Evolutionary conservation across 768 basidiomycete genomes (phyloP).

Genomic region (Phylloporus sp.): DNA sequence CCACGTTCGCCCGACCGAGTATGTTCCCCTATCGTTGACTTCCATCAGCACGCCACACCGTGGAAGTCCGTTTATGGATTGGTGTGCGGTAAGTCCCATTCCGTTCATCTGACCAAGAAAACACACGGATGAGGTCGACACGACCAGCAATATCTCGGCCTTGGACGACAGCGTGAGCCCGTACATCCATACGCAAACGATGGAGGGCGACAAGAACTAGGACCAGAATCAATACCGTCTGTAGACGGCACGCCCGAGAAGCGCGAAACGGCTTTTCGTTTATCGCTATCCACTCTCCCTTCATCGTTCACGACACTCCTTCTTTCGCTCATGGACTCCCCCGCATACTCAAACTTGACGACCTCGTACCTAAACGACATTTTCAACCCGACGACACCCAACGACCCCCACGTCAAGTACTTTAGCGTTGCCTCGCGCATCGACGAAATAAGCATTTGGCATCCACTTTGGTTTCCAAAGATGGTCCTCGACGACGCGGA

Average conservation of each 20-base stretch:
- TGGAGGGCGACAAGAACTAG: not conserved
- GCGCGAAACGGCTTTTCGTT: slow-evolving; percentile 34
- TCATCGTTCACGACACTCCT: slow-evolving; percentile 85
- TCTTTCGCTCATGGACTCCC: slow-evolving; percentile 87
- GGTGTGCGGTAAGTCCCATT: slow-evolving; percentile 71
- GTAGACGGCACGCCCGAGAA: slow-evolving; percentile 13
- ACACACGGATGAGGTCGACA: slow-evolving; percentile 15
- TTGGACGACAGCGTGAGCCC: slow-evolving; percentile 56
- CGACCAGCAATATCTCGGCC: slow-evolving; percentile 80
- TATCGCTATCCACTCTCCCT: slow-evolving; percentile 64
- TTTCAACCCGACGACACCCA: slow-evolving; percentile 81
- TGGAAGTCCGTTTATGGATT: slow-evolving; percentile 98
- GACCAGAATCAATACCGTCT: not conserved
- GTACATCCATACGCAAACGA: slow-evolving; percentile 1
- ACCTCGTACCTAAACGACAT: slow-evolving; percentile 72
- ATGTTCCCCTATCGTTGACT: slow-evolving; percentile 83
- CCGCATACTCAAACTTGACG: slow-evolving; percentile 93
- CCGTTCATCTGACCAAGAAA: slow-evolving; percentile 2
- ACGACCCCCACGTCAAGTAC: slow-evolving; percentile 82
- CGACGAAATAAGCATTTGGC: slow-evolving; percentile 67
- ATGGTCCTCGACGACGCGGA: slow-evolving; percentile 88
- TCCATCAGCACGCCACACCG: slow-evolving; percentile 91
- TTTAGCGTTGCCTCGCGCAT: slow-evolving; percentile 87
- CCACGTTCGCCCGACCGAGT: slow-evolving; percentile 75
- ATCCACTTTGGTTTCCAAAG: slow-evolving; percentile 97